Evolutionary conservation across 495 filamentous ascomycete species (phyloP), one percentile per base, ranked within the genome.

Genomic region (Trichoderma parareesei): DNA sequence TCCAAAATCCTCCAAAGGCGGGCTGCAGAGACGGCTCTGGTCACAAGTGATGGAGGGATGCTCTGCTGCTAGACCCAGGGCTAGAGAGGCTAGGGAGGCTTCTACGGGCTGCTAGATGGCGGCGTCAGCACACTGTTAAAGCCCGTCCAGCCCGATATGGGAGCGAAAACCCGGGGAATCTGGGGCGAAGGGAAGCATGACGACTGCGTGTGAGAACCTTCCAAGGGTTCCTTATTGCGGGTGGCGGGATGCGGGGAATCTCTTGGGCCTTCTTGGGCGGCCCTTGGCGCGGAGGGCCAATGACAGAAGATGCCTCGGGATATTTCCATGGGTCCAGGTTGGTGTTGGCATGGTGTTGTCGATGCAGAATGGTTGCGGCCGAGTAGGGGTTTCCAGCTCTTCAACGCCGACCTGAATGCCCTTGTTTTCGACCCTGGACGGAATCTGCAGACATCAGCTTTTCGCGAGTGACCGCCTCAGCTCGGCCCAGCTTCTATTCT

Each of bases 141-240:
- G 46, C 46, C 18, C 46, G 40, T 27, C 46, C 1, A 20, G 18
- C 18, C 46, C 46, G 20, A 49, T 49, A n/a, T 49, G 46, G 46
- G 46, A 49, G 46, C 46, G 16, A 49, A 49, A 49, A 49, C 46
- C 46, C 46, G 46, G 46, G 46, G 46, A 49, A 49, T 18, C 46
- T 46, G 46, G 46, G 46, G 46, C 46, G 27, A 27, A 18, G 18
- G 2, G 46, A 49, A 49, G 46, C 9, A 20, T 20, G 46, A n/a
- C n/a, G 46, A 27, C 9, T 57, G 2, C 10, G 9, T 33, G 53
- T 8, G 42, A 43, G 48, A 55, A 55, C 27, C 48, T 20, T 55
- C 53, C 11, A 11, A 41, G 40, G 40, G 1, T 41, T 11, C 11
- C 9, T 57, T 57, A 13, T 37, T 11, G 33, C 27, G 53, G 27